Conservation (phyloP, 2,329 filamentous ascomycete genomes). For the Apiospora koreana region DNA sequence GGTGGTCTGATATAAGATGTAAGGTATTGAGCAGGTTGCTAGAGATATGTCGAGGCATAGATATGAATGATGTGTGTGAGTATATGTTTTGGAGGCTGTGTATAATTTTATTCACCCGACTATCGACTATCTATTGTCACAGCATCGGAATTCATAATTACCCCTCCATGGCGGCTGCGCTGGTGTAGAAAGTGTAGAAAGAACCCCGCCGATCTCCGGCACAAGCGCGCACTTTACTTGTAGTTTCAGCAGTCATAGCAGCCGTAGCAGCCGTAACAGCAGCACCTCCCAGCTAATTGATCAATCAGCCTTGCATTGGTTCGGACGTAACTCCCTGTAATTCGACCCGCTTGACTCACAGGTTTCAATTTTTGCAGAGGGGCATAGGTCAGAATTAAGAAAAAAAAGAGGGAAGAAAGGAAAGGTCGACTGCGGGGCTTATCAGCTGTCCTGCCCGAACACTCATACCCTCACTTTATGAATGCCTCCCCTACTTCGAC, state of each 20-base stretch:
- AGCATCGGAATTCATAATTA: not conserved
- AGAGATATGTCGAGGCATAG: too few relatives aligned
- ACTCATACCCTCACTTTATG: slow-evolving; percentile 11
- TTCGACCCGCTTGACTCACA: slow-evolving; percentile 15
- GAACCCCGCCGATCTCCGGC: not conserved
- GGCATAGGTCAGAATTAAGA: slow-evolving; percentile 13
- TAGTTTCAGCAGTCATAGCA: not conserved
- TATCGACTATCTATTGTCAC: too few relatives aligned
- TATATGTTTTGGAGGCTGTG: too few relatives aligned
- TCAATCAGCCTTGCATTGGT: slow-evolving; percentile 17
- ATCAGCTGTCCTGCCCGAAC: not conserved
- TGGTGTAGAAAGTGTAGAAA: not conserved
- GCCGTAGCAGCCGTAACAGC: not conserved
- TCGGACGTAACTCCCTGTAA: slow-evolving; percentile 10
- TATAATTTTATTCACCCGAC: too few relatives aligned
- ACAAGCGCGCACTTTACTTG: not conserved
- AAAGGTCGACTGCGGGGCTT: slow-evolving; percentile 1
- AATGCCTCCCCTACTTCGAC: slow-evolving; percentile 19
- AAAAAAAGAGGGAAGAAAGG: slow-evolving; percentile 10
- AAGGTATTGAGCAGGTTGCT: too few relatives aligned
- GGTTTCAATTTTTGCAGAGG: slow-evolving; percentile 1
- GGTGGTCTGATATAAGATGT: too few relatives aligned
- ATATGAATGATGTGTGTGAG: too few relatives aligned
- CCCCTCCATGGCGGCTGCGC: not conserved
- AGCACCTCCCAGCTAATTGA: not conserved